Evolutionary conservation across 805 yeast species (phyloP), one percentile per base, ranked within the genome.

Genomic region (Barnettozyma wickerhamii): DNA sequence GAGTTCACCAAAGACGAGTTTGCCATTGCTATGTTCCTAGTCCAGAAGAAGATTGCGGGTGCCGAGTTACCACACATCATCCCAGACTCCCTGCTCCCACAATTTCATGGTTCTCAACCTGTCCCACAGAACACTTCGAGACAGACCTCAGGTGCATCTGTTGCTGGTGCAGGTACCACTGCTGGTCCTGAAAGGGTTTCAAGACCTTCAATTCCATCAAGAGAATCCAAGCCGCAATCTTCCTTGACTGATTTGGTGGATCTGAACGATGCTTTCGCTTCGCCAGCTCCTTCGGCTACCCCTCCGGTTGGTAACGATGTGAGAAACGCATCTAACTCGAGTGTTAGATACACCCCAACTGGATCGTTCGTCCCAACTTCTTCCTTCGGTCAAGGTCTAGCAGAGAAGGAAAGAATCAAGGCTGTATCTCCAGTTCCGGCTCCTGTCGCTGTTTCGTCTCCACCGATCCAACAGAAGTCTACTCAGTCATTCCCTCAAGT

Each of bases 1-100:
- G 74, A 74, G 31, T 88, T 93, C 56, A 73, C 86, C 36, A 78
- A 75, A 53, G 71, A 77, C 49, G 99, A 93, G 60, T 93, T 93
- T 61, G 81, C 95, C 3, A 82, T 93, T 56, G 97, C 98, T 14
- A 83, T 93, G 87, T 91, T 82, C 58, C 74, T 93, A 50, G 93
- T 93, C 7, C 95, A 89, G 63, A 85, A 83, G 62, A 83, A 77
- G 54, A 69, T 90, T 43, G 74, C 84, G 2, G 98, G 98, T 15
- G 69, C 69, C 28, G 79, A 75, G 20, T 69, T 93, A 48, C 98
- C 99, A 3, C 77, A 77, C 43, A 74, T 81, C 12, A 77, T 89
- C 18, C 96, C 96, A 3, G 74, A 74, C 15, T 71, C 77, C 19
- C 67, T 90, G 51, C 56, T 78, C 35, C 61, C 51, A 30, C 34